Evolutionary conservation across 805 yeast species (phyloP), one percentile per base, ranked within the genome.

Genomic region (Scheffersomyces amazonensis): DNA sequence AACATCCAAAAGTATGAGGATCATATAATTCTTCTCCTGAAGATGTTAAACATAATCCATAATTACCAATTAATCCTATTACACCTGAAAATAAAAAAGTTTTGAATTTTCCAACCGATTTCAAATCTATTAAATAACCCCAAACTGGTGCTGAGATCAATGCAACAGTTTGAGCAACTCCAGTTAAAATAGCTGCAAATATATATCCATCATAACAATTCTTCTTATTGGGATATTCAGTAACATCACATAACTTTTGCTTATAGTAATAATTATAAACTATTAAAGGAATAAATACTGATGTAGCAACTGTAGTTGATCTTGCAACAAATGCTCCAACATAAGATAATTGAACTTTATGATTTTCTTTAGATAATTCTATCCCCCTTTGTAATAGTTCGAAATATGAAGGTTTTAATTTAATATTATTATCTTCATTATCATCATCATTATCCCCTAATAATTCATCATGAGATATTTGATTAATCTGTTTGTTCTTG

Each of bases 111-210:
- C 73, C 71, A 30, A 53, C 48, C 19, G 54, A 58, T 11, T 37
- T 39, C 27, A 47, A 44, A 53, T 81, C 87, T 16, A 78, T 69
- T n/a, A 76, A 48, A 35, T 67, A 50, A 2, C 89, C 90, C 70
- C 80, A 76, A 2, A 79, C 18, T 11, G 89, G 90, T 0, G 89
- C 81, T 31, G 74, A 64, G 0, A 78, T n/a, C 17, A 83, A 60
- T 1, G 83, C 74, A 17, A 72, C 65, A 0, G 78, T 64, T 46
- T 82, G 82, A 3, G 80, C 68, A n/a, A 81, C 72, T 7, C 91
- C 91, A 0, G 85, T 75, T 21, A 83, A 59, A 31, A 83, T 80
- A 1, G 88, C 86, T 13, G 87, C 76, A 41, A 75, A 71, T 7
- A 80, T 66, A 46, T 78, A 81, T 0, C 85, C 87, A 28, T 80